phyloP scores from a whole-genome alignment of 2,329 filamentous ascomycete species.

The Chaetomium olivaceum region DNA sequence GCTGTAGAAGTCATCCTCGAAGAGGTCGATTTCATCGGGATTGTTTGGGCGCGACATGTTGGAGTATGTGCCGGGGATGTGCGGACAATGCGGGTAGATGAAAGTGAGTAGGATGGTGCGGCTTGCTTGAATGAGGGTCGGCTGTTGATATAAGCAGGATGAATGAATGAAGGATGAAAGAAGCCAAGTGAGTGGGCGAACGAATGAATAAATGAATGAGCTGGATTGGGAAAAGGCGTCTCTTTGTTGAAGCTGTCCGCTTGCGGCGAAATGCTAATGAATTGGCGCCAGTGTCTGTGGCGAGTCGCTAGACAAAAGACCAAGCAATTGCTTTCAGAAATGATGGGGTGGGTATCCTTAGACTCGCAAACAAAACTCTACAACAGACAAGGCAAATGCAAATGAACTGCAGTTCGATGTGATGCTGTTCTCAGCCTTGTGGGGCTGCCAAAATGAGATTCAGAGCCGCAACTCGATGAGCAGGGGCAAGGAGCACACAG shows the following conservation, averaged over 20 bases:
- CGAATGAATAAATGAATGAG: not conserved
- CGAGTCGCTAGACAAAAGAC: not conserved
- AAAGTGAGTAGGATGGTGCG: not conserved
- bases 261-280: not conserved
- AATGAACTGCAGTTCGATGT: not conserved
- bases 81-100: not conserved
- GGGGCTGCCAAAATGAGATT: constrained; percentile 22
- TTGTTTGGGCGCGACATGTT: constrained; percentile 7
- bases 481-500: not conserved
- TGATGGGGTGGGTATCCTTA: not conserved
- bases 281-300: not conserved
- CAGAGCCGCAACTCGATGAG: constrained; percentile 13
- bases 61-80: not conserved
- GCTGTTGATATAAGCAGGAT: not conserved
- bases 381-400: not conserved
- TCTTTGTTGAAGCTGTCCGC: constrained; percentile 8
- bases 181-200: not conserved
- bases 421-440: constrained; percentile 27
- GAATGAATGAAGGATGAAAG: not conserved
- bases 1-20: constrained; percentile 5
- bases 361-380: not conserved
- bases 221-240: not conserved
- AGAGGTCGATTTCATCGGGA: constrained; percentile 20
- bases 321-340: not conserved
- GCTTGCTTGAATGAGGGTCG: not conserved